These are phyloP conservation scores for Myxozyma nipponensis DNA, from an alignment of 805 yeast species.

Conservation along the genomic window DNA sequence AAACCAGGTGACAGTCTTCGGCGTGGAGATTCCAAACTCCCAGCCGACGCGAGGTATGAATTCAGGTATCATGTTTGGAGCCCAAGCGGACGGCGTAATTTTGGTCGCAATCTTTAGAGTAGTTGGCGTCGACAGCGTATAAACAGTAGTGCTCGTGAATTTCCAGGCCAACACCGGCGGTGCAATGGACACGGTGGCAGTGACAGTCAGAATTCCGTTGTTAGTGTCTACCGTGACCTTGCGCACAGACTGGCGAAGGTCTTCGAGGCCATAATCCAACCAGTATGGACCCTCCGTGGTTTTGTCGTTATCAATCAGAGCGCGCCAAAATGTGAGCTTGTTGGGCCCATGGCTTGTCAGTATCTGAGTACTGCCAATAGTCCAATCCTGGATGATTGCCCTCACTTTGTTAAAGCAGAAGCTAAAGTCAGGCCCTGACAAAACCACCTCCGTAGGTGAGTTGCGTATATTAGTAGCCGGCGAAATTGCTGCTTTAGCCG, in stretches of 20 bases:
- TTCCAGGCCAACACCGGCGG: conserved; percentile 36
- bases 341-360: conserved; percentile 6
- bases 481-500: background rate
- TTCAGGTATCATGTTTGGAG: conserved; percentile 27
- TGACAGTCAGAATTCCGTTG: background rate
- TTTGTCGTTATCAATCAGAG: conserved; percentile 36
- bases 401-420: conserved; percentile 14
- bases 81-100: conserved; percentile 9
- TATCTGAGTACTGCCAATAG: conserved; percentile 3
- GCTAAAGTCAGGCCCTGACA: background rate
- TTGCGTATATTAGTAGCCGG: background rate
- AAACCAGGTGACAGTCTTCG: conserved; percentile 33
- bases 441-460: background rate
- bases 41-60: conserved; percentile 39
- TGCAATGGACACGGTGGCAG: conserved; percentile 23
- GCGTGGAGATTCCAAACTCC: conserved; percentile 32
- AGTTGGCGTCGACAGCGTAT: conserved; percentile 4
- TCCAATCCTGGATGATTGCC: conserved; percentile 14
- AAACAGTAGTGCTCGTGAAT: conserved; percentile 12
- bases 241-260: background rate
- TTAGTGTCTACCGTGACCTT: background rate
- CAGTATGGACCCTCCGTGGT: conserved; percentile 32
- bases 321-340: conserved; percentile 33
- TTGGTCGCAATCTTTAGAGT: background rate
- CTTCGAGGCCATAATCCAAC: conserved; percentile 32